Evolutionary conservation across 1,284 basidiomycete genomes (phyloP), one percentile per base, ranked within the genome.

Genomic region (Sphagnurus paluster): DNA sequence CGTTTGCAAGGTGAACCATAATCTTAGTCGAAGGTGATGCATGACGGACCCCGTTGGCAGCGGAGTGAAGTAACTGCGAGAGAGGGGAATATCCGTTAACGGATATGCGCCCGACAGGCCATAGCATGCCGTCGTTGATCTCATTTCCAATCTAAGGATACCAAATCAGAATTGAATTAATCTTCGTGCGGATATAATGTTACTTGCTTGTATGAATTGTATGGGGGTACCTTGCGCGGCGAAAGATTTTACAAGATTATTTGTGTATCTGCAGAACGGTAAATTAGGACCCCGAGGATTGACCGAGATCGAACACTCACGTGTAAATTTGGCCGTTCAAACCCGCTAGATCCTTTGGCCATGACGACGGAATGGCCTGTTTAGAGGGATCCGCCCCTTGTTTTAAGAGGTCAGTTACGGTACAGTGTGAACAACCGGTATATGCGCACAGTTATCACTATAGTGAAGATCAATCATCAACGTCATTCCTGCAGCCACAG

Each of bases 341-440:
- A 4, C 74, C 74, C 29, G 56, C 56, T 7, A 84, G 62, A 45
- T 69, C 67, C 13, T 67, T 78, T 0, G 79, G 77, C 81, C 82
- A 85, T 0, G 68, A 67, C 2, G 75, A 67, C 0, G 82, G 82
- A 38, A 81, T 84, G 2, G 72, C 65, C 56, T 85, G 81, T 19
- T 83, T 67, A 10, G 75, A 78, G 1, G 80, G 80, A 61, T 83
- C 80, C 0, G 81, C 81, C 80, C 80, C 80, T 81, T 32, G 21
- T 8, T 20, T 36, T 28, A 11, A 7, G 32, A 49, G 21, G 32
- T n/a, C 33, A 37, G 28, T 43, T 26, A 42, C 24, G 35, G 19
- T 25, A 5, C 44, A 3, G 14, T 8, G 23, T 13, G 14, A 21
- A 21, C 10, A 25, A 25, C 3, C 20, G 16, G 16, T 7, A 8